Evolutionary conservation across 2,329 filamentous ascomycete genomes (phyloP).

Genomic region (Cordyceps tenuipes): DNA sequence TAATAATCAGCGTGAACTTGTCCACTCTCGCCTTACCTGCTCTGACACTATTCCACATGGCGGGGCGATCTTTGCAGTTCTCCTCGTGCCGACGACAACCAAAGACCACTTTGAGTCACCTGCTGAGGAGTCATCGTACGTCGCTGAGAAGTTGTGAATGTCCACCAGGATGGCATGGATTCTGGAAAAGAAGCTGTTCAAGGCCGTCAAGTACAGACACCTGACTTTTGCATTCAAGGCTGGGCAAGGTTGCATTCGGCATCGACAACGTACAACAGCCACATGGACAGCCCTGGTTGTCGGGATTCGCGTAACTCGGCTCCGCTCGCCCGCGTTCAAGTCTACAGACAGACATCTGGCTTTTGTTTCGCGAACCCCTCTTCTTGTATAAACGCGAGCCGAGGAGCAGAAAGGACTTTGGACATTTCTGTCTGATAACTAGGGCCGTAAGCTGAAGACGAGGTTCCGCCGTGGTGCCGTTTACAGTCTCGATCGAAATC

Average conservation of each 20-base stretch:
- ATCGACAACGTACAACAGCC: background rate
- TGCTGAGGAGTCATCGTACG: background rate
- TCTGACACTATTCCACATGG: background rate
- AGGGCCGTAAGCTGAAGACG: background rate
- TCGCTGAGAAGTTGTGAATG: background rate
- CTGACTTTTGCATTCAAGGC: background rate
- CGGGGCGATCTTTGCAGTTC: constrained; percentile 1
- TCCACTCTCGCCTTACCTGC: background rate
- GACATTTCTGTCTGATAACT: background rate
- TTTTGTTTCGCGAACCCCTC: background rate
- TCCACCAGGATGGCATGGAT: background rate
- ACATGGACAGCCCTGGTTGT: background rate
- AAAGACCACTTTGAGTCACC: background rate
- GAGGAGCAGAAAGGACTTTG: background rate
- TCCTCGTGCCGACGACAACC: background rate
- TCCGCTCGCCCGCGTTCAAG: constrained; percentile 4
- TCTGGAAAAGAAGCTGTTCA: background rate
- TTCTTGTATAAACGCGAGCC: background rate
- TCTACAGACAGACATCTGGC: background rate
- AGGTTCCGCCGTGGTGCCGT: background rate
- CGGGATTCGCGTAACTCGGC: constrained; percentile 9
- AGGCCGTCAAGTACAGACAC: background rate
- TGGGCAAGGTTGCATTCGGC: background rate
- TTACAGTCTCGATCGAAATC: background rate
- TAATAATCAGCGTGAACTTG: too few species aligned